Evolutionary conservation across 1,284 basidiomycete species (phyloP).

Genomic region (Sutorius eximius): DNA sequence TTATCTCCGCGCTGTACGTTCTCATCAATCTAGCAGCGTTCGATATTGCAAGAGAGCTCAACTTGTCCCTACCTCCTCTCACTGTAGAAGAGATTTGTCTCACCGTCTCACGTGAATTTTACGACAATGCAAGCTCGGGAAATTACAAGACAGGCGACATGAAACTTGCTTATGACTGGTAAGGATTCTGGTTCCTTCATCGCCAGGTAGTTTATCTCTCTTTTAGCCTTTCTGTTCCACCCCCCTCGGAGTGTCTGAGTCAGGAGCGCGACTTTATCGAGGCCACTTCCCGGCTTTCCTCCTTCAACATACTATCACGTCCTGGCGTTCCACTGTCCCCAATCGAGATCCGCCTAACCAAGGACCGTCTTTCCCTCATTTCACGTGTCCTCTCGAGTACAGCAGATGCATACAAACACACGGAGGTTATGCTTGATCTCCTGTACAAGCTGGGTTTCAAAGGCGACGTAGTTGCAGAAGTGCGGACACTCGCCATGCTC

Average conservation of each 20-base stretch:
- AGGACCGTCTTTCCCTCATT: slow-evolving; percentile 81
- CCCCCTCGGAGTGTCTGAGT: slow-evolving; percentile 57
- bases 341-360: slow-evolving; percentile 86
- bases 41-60: slow-evolving; percentile 68
- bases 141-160: slow-evolving; percentile 92
- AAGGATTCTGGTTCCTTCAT: slow-evolving; percentile 26
- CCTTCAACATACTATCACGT: slow-evolving; percentile 76
- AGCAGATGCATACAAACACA: slow-evolving; percentile 83
- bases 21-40: slow-evolving; percentile 57
- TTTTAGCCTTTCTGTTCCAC: slow-evolving; percentile 72
- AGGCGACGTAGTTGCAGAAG: slow-evolving; percentile 67
- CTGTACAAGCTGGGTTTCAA: slow-evolving; percentile 83
- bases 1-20: slow-evolving; percentile 7
- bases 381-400: slow-evolving; percentile 80
- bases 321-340: slow-evolving; percentile 80
- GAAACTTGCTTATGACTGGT: slow-evolving; percentile 96
- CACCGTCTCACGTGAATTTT: slow-evolving; percentile 80
- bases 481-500: slow-evolving; percentile 85
- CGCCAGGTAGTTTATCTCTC: slow-evolving; percentile 12
- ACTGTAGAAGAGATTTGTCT: slow-evolving; percentile 79
- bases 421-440: slow-evolving; percentile 86
- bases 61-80: slow-evolving; percentile 50
- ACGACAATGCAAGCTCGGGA: slow-evolving; percentile 88
- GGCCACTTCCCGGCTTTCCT: slow-evolving; percentile 84
- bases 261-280: slow-evolving; percentile 91